A percentile compares a stretch with the other conserved stretches of the same genome.
Evolutionary conservation across 2,329 filamentous ascomycete genomes (phyloP).

Genomic region (Grosmannia serpens): DNA sequence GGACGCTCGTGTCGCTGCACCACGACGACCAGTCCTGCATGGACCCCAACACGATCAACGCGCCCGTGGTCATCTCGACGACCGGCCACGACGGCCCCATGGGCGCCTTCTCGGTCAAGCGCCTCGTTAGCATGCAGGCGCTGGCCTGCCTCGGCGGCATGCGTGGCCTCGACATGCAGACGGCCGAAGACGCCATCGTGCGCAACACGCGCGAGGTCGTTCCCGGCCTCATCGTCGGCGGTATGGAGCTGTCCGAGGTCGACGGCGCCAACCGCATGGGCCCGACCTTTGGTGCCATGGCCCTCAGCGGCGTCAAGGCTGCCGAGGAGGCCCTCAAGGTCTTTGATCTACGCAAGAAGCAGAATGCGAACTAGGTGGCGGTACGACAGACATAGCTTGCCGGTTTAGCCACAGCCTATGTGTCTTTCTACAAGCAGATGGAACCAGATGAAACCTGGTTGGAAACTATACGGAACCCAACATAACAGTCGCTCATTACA

Average conservation of each 20-base stretch:
- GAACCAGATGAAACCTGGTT: too few species aligned
- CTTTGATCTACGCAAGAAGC: conserved; percentile 59
- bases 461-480: neutral
- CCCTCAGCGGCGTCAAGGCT: conserved; percentile 75
- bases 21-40: conserved; percentile 89
- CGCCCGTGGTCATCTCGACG: conserved; percentile 75
- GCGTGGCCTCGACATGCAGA: conserved; percentile 87
- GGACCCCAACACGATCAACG: conserved; percentile 96
- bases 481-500: neutral
- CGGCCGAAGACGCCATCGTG: conserved; percentile 85
- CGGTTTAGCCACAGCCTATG: neutral
- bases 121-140: conserved; percentile 77
- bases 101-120: conserved; percentile 83
- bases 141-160: conserved; percentile 81
- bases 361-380: neutral
- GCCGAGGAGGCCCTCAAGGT: conserved; percentile 74
- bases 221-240: conserved; percentile 81
- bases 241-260: conserved; percentile 86
- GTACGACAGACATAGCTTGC: too few species aligned
- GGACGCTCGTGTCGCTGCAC: conserved; percentile 82
- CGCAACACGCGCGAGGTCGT: conserved; percentile 83
- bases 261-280: conserved; percentile 90
- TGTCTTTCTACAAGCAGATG: too few species aligned
- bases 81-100: conserved; percentile 88
- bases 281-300: conserved; percentile 52